Evolutionary conservation across 495 filamentous ascomycete species (phyloP), one percentile per base, ranked within the genome.

Genomic region (Friedmanniomyces simplex): DNA sequence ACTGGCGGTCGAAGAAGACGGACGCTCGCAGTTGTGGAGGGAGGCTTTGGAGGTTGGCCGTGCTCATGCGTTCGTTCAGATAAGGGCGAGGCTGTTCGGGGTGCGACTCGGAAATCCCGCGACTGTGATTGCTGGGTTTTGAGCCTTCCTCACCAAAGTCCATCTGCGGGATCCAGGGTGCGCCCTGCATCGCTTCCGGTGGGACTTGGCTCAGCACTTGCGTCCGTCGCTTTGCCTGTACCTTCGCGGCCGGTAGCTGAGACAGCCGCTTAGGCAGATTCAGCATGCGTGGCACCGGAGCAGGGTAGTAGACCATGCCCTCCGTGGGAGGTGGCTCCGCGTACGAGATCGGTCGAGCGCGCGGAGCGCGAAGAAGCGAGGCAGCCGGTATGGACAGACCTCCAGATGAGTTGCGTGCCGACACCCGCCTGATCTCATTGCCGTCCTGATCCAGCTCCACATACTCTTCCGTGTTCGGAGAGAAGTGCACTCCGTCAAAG

Each of bases 401-500:
- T 20, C 34, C 61, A 25, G 52, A 61, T 1, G 49, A 45, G 36
- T 45, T 63, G 25, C 58, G 58, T 32, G 59, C 41, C 8, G 59
- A 55, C 0, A 60, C 62, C 59, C 55, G 63, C 46, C 52, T 56
- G 62, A 55, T 58, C 63, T 70, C 54, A 64, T 63, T 60, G 65
- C 67, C 20, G 52, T 54, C 3, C 66, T 67, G 54, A 71, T 72
- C 34, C 63, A 75, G 34, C 59, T 61, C 36, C 16, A 69, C 59
- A 11, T 62, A 62, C 56, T 69, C 63, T 5, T 66, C 54, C 20
- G 64, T 54, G 61, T 66, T 32, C 71, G 75, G 78, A 26, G 81
- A 74, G 67, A 82, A 91, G 71, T 98, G 91, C 13, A 89, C 89
- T 52, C 93, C 93, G 73, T 97, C 93, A 65, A 98, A 98, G 68